Evolutionary conservation across 2,329 filamentous ascomycete species (phyloP), one percentile per base, ranked within the genome.

Genomic region (Juglanconis juglandina): DNA sequence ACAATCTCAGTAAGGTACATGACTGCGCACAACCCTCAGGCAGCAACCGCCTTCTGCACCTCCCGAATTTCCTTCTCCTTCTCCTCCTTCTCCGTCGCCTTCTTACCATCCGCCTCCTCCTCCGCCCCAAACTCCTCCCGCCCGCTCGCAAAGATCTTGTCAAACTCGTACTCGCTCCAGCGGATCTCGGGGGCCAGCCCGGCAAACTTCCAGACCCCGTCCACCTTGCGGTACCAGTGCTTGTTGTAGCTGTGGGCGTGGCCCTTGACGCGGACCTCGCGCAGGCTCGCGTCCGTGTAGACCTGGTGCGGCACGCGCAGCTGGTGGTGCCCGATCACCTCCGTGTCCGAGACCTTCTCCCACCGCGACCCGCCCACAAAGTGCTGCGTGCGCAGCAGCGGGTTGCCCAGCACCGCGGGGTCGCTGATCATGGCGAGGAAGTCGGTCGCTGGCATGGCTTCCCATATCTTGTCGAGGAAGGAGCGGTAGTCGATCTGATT

Each of bases 401-500:
- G 80, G 73, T 87, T 83, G 62, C 86, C 85, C 33, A 89, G 76
- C 63, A 88, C 84, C 2, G 77, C 72, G 24, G 76, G 73, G 68
- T 79, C 77, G 33, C 82, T 83, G 66, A 86, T 76, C 83, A 88
- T 87, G 64, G 72, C 68, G 69, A 87, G 75, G 74, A 81, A 88
- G n/a, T 87, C 83, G 3, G 82, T 78, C 1, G 83, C 82, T 1
- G 82, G 76, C 83, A 88, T 87, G 53, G 79, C 77, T 53, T 83
- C 80, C 84, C 84, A 87, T 59, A 82, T 71, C 69, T 81, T 81
- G 71, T 84, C 78, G 56, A 85, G 79, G 72, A 87, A 84, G 46
- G 81, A 79, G 54, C 82, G 84, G 81, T 92, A 92, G 78, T 92
- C 89, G 68, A 92, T 81, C 80, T 88, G 71, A 13, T 41, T 14